Evolutionary conservation across 2,329 filamentous ascomycete genomes (phyloP), one percentile per base, ranked within the genome.

Genomic region (Penicillium freii): DNA sequence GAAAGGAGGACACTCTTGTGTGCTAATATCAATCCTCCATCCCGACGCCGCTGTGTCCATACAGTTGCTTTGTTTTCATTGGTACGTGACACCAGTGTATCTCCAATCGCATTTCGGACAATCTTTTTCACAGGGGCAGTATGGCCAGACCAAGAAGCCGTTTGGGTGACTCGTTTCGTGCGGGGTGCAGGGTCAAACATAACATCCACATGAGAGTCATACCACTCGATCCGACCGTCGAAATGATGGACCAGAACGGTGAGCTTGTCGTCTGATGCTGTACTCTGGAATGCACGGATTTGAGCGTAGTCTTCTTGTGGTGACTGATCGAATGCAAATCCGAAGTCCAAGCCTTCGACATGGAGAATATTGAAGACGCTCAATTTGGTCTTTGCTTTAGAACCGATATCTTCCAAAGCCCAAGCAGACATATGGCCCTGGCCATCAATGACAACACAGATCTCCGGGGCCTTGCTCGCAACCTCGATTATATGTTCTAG

Each of bases 341-440:
- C 73, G 43, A 80, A 71, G 42, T 76, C 67, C 56, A 87, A 64
- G 2, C 82, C 82, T 67, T 90, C 85, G 27, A 92, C 84, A 68
- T 95, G 90, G 1, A 91, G 86, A 64, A 97, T 87, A 69, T 91
- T 94, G 78, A 94, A 95, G n/a, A 93, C 84, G 60, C 87, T 86
- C 29, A 85, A 81, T 4, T 83, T 80, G 58, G 84, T 84, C 63
- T 84, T 85, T 33, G 81, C 79, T 68, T 87, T 91, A 66, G 84
- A 87, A 36, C 89, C 88, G 21, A 96, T 84, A 68, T 93, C 92
- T 72, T 97, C 92, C 55, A 99, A 77, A 0, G 91, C 93, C 90
- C 93, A 97, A 0, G 91, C 91, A 40, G 90, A 92, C 88, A 97
- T 91, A 63, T 87, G 87, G 1, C 93, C 93, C 47, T 82, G 80